Percentiles rank a stretch among this genome's conserved stretches.
Evolutionary conservation across 208 protist species (phyloP).

Genomic region (Leishmania major): DNA sequence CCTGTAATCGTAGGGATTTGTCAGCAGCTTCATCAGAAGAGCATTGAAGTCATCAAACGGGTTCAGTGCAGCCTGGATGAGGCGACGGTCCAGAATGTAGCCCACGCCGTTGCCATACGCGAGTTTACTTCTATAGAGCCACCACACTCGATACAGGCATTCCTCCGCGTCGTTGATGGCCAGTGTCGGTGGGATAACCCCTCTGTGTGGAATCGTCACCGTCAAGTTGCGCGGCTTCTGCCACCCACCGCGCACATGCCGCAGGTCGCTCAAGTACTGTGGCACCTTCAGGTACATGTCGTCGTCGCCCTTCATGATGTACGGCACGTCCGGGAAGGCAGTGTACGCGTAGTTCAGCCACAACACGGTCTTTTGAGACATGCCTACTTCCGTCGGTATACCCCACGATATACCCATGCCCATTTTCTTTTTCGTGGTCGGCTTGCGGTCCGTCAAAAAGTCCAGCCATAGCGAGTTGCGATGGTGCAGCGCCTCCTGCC

Average conservation of each 20-base stretch:
- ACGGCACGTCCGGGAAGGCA: constrained; percentile 34
- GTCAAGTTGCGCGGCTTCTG: not conserved
- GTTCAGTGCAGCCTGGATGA: not conserved
- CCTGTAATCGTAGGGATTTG: not conserved
- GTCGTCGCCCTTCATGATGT: constrained; percentile 53
- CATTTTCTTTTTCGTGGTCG: constrained; percentile 26
- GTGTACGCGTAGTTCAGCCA: constrained; percentile 42
- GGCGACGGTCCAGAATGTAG: not conserved
- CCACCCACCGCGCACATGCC: not conserved
- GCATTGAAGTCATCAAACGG: not conserved
- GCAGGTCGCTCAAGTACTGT: constrained; percentile 47
- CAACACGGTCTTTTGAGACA: constrained; percentile 38
- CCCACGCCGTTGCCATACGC: not conserved
- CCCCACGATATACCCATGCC: constrained; percentile 33
- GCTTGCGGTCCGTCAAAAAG: constrained; percentile 26
- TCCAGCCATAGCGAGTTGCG: constrained; percentile 31
- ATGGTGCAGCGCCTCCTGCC: constrained; percentile 26
- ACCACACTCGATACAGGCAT: not conserved
- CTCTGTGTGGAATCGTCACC: not conserved
- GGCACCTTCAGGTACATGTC: constrained; percentile 55
- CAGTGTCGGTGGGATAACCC: not conserved
- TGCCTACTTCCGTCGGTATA: constrained; percentile 28
- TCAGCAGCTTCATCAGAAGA: not conserved
- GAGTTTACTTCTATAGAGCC: not conserved
- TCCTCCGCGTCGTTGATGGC: not conserved